Base-by-base conservation (phyloP, 257 asterid genomes). In the Ophiorrhiza pumila region DNA sequence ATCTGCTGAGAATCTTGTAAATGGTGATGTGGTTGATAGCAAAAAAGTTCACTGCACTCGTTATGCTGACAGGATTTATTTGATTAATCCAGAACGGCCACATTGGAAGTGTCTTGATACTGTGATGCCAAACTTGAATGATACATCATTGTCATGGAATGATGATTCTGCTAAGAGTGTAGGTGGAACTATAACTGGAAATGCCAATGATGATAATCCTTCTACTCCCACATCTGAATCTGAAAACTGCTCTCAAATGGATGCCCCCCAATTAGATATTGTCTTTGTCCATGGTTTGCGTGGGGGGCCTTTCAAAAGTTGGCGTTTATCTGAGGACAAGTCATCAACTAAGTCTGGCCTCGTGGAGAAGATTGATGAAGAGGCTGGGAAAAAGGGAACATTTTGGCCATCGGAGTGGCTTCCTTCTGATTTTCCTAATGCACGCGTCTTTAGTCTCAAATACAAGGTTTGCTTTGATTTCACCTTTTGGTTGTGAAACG, bases 341-440 rank as follows among this genome's bases (percentile, higher is more conserved):
- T 90, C 90, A 50, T 95, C 99, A 14, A 92, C 98, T 45, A 95
- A 95, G 82, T 95, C 99, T 79, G 99, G 99, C 82, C 96, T 95
- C 75, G 97, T 95, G 70, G 99, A 95, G 85, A 95, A 92, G 88
- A 95, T 95, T 83, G 99, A 95, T 59, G 96, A 90, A 85, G 99
- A 95, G 79, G 98, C 98, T 60, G 99, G 99, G 69, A 90, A 85
- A 79, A 90, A 87, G 68, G 99, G 99, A 81, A 88, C 99, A 68
- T 92, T 95, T 73, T 95, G 99, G 99, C 99, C 99, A 25, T 97
- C 91, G 73, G 98, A 92, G 79, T 95, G 99, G 99, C 97, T 95
- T 79, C 84, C 96, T 68, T 87, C 86, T 80, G 99, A 95, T 83
- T 92, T 90, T 72, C 96, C 99, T 77, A 85, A 85, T 81, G 99